phyloP scores from a whole-genome alignment of 495 filamentous ascomycete species.

The Parachaetomium inaequale region DNA sequence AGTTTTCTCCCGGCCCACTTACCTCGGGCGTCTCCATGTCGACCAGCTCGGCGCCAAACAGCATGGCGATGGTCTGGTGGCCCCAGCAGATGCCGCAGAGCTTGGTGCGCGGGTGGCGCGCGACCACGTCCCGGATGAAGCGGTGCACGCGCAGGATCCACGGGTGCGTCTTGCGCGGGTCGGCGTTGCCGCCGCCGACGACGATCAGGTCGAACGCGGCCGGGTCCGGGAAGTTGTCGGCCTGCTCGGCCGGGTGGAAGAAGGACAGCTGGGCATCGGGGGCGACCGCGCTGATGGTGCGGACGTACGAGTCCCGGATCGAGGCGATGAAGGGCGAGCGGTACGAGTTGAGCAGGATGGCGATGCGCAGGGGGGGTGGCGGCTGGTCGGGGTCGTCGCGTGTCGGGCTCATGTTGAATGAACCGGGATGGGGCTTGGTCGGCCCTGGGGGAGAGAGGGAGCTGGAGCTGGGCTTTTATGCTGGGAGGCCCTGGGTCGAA shows the following conservation, averaged over 20 bases:
- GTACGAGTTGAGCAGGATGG: slow-evolving; percentile 47
- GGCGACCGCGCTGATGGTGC: slow-evolving; percentile 35
- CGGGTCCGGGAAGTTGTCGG: slow-evolving; percentile 37
- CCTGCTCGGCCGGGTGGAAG: slow-evolving; percentile 42
- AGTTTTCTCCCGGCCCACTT: background rate
- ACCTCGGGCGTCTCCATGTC: slow-evolving; percentile 42
- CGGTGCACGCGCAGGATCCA: slow-evolving; percentile 46
- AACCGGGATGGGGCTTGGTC: background rate
- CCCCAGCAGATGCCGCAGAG: slow-evolving; percentile 49
- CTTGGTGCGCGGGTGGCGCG: slow-evolving; percentile 39
- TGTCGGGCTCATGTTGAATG: slow-evolving; percentile 28
- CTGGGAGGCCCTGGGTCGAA: too few species aligned
- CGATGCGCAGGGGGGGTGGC: slow-evolving; percentile 31
- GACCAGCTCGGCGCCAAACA: slow-evolving; percentile 43
- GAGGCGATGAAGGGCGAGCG: slow-evolving; percentile 37
- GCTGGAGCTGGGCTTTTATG: too few species aligned
- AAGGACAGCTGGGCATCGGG: slow-evolving; percentile 33
- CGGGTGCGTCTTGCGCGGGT: slow-evolving; percentile 40
- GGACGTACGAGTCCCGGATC: slow-evolving; percentile 41
- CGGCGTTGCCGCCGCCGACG: slow-evolving; percentile 46
- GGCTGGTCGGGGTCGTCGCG: background rate
- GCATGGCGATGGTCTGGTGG: slow-evolving; percentile 43
- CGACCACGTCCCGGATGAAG: slow-evolving; percentile 40
- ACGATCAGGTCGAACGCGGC: slow-evolving; percentile 46
- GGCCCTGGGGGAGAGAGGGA: too few species aligned